Conservation (phyloP, 345 rosid genomes). For the Populus pruinosa region DNA sequence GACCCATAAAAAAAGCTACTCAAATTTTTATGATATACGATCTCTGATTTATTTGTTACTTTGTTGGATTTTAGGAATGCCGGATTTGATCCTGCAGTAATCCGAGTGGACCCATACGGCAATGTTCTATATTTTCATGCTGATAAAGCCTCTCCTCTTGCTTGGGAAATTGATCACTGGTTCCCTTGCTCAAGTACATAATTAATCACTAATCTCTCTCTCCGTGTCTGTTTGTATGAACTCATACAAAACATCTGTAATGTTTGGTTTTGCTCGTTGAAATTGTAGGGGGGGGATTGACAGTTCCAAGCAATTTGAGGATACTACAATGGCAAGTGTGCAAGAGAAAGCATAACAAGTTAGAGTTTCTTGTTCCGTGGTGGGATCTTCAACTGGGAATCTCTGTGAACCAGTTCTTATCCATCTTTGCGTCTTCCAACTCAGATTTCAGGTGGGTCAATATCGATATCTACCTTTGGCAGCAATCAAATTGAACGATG, state of each 20-base stretch:
- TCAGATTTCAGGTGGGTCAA: slow-evolving; percentile 70
- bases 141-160: slow-evolving; percentile 94
- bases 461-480: neutral
- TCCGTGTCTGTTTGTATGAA: neutral
- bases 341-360: slow-evolving; percentile 72
- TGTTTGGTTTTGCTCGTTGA: neutral
- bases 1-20: neutral
- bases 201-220: neutral
- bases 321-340: slow-evolving; percentile 90
- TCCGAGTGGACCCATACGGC: slow-evolving; percentile 83
- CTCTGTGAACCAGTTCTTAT: slow-evolving; percentile 87
- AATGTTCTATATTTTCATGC: slow-evolving; percentile 88
- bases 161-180: slow-evolving; percentile 96
- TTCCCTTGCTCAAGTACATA: slow-evolving; percentile 80
- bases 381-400: slow-evolving; percentile 93
- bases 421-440: slow-evolving; percentile 71
- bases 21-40: neutral
- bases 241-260: neutral
- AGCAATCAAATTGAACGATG: neutral
- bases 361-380: slow-evolving; percentile 92
- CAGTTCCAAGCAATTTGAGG: slow-evolving; percentile 86
- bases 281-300: slow-evolving; percentile 83
- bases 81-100: slow-evolving; percentile 88
- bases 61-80: slow-evolving; percentile 56
- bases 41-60: slow-evolving; percentile 14